phyloP scores from a whole-genome alignment of 352 stramenopile species.

The Thraustochytrium striatum region DNA sequence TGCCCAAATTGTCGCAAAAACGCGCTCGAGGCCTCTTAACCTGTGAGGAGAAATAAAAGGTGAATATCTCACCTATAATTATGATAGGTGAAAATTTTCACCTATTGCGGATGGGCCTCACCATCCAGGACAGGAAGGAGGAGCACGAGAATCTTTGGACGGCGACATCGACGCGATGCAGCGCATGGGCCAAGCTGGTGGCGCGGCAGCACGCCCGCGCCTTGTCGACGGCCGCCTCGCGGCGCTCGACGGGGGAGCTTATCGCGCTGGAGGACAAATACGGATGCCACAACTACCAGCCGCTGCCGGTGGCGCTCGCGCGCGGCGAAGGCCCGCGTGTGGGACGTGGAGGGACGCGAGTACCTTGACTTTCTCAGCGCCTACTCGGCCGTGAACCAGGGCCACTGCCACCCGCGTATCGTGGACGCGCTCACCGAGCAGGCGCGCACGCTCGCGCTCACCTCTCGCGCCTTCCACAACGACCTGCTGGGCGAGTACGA shows the following conservation, averaged over 20 bases:
- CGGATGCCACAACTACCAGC: constrained; percentile 97
- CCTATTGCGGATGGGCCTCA: no score
- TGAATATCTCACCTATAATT: no score
- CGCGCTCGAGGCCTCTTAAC: no score
- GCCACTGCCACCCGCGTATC: constrained; percentile 67
- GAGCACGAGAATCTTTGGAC: no score
- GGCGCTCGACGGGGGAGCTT: constrained; percentile 17
- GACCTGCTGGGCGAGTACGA: constrained; percentile 92
- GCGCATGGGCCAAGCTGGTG: no score
- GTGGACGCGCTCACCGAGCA: constrained; percentile 86
- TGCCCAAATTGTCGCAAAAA: no score
- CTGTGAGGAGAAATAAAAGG: no score
- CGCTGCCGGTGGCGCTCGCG: constrained; percentile 90
- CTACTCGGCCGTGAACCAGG: constrained; percentile 81
- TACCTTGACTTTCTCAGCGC: constrained; percentile 97
- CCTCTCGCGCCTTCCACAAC: constrained; percentile 97
- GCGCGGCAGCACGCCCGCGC: no score
- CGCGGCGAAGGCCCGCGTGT: constrained; percentile 85
- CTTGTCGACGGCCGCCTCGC: background rate
- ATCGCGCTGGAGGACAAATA: constrained; percentile 75
- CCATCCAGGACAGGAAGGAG: no score
- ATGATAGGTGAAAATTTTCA: no score
- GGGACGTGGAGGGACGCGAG: constrained; percentile 83
- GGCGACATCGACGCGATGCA: no score
- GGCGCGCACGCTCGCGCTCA: constrained; percentile 88